Base-by-base conservation (phyloP, 306 rosid genomes). In the Glycine tomentella region DNA sequence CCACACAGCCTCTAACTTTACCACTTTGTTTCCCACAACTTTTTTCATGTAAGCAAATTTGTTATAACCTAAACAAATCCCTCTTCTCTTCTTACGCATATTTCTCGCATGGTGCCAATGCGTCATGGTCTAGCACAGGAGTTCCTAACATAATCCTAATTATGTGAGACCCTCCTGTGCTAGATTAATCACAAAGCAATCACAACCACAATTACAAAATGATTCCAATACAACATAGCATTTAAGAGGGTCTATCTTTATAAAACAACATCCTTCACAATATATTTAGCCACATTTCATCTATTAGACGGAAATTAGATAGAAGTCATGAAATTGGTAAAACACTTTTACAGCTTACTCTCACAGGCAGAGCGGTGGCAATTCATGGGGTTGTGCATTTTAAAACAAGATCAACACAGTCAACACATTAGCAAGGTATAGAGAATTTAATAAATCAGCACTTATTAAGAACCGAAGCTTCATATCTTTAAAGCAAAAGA, bases 401-500 rank as follows among this genome's bases (percentile, higher is more conserved):
- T 11, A 70, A 25, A 53, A 48, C 51, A 55, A 38, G 73, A 66
- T 57, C 64, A 68, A 58, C 64, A 56, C 5, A 49, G 11, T 68
- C 42, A 34, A 65, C 68, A 38, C 13, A 64, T 13, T 33, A 57
- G 36, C 70, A 45, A 44, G 40, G 9, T 2, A 46, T 33, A 44
- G 16, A 53, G 13, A 52, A 77, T 55, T 36, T 14, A 46, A 53
- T 20, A 70, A 71, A 56, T 9, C 50, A 16, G 57, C 15, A 53
- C 17, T 42, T 6, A 42, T 44, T n/a, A 76, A 69, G 51, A 59
- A 31, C 9, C 4, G 16, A 14, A 49, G 50, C 75, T 40, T 58
- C 80, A 72, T 31, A 81, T 77, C 3, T 77, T 58, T 5, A 49
- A 52, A 72, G 70, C 65, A 66, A 74, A 78, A 49, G 49, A 17